These are phyloP conservation scores for Aspergillus ibericus DNA, from an alignment of 2,329 filamentous ascomycete genomes.

Conservation along the genomic window DNA sequence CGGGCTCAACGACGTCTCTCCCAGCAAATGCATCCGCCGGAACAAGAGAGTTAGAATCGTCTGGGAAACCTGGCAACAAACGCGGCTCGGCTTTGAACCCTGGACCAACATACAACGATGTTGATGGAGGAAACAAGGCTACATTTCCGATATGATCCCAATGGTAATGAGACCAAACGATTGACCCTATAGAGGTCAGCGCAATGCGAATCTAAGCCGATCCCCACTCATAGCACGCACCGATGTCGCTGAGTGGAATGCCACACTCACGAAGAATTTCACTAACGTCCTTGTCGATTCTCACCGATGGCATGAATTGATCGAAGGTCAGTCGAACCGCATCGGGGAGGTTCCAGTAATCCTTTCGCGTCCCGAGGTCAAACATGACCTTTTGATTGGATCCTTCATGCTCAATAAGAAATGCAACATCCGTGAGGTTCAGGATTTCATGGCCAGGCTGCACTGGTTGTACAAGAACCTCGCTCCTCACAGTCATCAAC, in stretches of 20 bases:
- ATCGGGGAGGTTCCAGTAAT: conserved; percentile 26
- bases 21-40: conserved; percentile 33
- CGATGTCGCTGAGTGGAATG: conserved; percentile 12
- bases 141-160: conserved; percentile 57
- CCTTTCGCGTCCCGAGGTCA: conserved; percentile 26
- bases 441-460: conserved; percentile 16
- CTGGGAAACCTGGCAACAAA: conserved; percentile 47
- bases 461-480: conserved; percentile 7
- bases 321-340: conserved; percentile 9
- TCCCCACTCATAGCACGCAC: not conserved
- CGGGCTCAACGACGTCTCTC: conserved; percentile 9
- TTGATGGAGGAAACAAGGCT: conserved; percentile 47
- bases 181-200: conserved; percentile 16
- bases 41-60: conserved; percentile 35
- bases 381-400: conserved; percentile 25
- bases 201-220: not conserved
- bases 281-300: conserved; percentile 21
- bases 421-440: conserved; percentile 20
- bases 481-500: conserved; percentile 2
- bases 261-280: conserved; percentile 21
- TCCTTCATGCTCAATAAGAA: conserved; percentile 25
- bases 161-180: conserved; percentile 35
- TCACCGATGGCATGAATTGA: conserved; percentile 7
- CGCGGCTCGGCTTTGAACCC: conserved; percentile 50
- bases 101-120: conserved; percentile 54